These are phyloP conservation scores for Boeremia lycopersici DNA, from an alignment of 2,329 filamentous ascomycete species.

Conservation along the genomic window DNA sequence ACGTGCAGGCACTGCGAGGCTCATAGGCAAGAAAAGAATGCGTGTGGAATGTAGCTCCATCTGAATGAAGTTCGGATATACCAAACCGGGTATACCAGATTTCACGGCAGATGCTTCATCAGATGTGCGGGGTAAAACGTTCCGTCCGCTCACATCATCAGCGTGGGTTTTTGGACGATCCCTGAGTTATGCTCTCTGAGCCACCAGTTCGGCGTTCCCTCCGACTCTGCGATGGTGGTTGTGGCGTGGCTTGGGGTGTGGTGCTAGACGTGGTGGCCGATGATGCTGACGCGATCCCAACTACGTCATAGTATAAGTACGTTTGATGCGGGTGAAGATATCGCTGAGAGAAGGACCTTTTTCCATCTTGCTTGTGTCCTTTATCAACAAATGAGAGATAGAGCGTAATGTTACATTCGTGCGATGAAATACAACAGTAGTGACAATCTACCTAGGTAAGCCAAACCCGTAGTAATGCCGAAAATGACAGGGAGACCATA, in stretches of 20 bases:
- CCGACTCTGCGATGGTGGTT: background rate
- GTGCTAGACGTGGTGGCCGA: background rate
- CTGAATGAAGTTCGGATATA: background rate
- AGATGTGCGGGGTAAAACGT: conserved; percentile 12
- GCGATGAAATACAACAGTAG: too few relatives aligned
- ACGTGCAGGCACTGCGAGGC: background rate
- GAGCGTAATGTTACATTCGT: too few relatives aligned
- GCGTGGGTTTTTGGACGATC: background rate
- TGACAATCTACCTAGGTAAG: too few relatives aligned
- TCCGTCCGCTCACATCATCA: background rate
- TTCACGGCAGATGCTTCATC: background rate
- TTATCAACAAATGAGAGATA: too few relatives aligned
- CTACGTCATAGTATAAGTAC: background rate
- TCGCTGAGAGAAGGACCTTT: too few relatives aligned
- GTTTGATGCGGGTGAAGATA: too few relatives aligned
- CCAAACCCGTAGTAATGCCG: too few relatives aligned
- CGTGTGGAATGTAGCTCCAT: background rate
- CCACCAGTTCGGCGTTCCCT: background rate
- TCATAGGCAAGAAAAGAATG: background rate
- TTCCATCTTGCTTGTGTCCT: too few relatives aligned
- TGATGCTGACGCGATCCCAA: background rate
- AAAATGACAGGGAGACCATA: too few relatives aligned
- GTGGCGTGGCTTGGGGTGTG: background rate
- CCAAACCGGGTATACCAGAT: conserved; percentile 1
- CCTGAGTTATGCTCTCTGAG: too few relatives aligned